phyloP scores from a whole-genome alignment of 257 asterid species.

The Solanum piurae region DNA sequence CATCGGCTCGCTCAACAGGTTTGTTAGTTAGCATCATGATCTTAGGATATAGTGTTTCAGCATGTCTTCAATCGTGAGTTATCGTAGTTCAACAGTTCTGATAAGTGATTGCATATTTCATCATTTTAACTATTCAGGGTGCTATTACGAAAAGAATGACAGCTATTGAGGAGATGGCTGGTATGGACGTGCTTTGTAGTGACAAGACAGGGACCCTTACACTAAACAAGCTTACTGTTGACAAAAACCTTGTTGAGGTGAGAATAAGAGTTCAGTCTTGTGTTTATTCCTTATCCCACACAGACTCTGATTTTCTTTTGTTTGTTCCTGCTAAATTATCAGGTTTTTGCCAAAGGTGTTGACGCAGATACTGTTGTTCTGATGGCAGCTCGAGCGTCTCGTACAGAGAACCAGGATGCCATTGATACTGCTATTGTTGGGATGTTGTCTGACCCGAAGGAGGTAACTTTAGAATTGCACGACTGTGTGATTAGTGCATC shows the following conservation, averaged over 20 bases:
- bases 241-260: slow-evolving; percentile 92
- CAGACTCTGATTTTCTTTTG: background rate
- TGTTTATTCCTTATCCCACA: background rate
- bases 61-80: background rate
- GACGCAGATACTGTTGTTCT: slow-evolving; percentile 91
- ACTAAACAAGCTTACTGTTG: slow-evolving; percentile 90
- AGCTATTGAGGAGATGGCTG: slow-evolving; percentile 99
- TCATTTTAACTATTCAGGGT: slow-evolving; percentile 35
- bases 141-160: slow-evolving; percentile 99
- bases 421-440: slow-evolving; percentile 92
- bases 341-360: slow-evolving; percentile 83
- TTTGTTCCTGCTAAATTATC: background rate
- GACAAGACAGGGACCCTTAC: slow-evolving; percentile 96
- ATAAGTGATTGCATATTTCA: background rate
- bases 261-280: background rate
- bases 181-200: slow-evolving; percentile 99
- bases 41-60: background rate
- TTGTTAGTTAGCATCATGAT: background rate
- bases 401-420: slow-evolving; percentile 95
- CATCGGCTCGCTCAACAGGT: slow-evolving; percentile 98
- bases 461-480: slow-evolving; percentile 30
- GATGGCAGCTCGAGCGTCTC: slow-evolving; percentile 97
- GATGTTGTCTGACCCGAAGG: slow-evolving; percentile 96
- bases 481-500: background rate
- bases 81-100: background rate